These are phyloP conservation scores for Lipomyces oligophaga DNA, from an alignment of 805 yeast genomes.

Conservation along the genomic window DNA sequence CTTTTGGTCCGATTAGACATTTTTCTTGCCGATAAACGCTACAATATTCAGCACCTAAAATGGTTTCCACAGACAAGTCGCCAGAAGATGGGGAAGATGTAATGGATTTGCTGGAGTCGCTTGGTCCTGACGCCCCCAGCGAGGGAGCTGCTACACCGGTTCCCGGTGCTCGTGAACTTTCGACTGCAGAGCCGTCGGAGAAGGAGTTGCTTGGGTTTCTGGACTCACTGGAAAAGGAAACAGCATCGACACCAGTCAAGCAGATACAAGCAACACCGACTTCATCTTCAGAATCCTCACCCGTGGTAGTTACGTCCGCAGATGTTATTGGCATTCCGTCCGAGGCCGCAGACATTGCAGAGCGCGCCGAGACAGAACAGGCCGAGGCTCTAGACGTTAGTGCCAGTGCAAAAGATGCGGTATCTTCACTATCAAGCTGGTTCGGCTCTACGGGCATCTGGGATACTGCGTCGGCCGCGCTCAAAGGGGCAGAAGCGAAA, in stretches of 20 bases:
- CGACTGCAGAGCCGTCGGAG: slow-evolving; percentile 28
- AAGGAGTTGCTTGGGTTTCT: slow-evolving; percentile 44
- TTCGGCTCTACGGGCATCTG: slow-evolving; percentile 39
- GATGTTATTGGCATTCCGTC: background rate
- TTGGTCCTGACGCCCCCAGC: slow-evolving; percentile 28
- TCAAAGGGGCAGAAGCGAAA: slow-evolving; percentile 42
- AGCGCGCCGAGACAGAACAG: background rate
- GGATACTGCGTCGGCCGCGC: slow-evolving; percentile 42
- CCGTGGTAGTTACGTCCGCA: background rate
- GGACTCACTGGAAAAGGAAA: slow-evolving; percentile 39
- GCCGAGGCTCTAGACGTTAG: background rate
- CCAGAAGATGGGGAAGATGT: slow-evolving; percentile 37
- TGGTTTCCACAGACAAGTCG: too few relatives aligned
- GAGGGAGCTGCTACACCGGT: slow-evolving; percentile 3
- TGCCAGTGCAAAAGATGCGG: slow-evolving; percentile 3
- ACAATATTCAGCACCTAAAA: too few relatives aligned
- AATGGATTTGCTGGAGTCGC: slow-evolving; percentile 41
- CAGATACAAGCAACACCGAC: background rate
- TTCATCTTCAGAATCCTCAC: background rate
- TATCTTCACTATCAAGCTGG: slow-evolving; percentile 27
- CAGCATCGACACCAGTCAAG: slow-evolving; percentile 4
- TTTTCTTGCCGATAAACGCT: too few relatives aligned
- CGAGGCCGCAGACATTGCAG: background rate
- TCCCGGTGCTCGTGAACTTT: too few relatives aligned
- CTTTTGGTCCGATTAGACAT: too few relatives aligned